Evolutionary conservation across 345 rosid species (phyloP), one percentile per base, ranked within the genome.

Genomic region (Pugionium cornutum): DNA sequence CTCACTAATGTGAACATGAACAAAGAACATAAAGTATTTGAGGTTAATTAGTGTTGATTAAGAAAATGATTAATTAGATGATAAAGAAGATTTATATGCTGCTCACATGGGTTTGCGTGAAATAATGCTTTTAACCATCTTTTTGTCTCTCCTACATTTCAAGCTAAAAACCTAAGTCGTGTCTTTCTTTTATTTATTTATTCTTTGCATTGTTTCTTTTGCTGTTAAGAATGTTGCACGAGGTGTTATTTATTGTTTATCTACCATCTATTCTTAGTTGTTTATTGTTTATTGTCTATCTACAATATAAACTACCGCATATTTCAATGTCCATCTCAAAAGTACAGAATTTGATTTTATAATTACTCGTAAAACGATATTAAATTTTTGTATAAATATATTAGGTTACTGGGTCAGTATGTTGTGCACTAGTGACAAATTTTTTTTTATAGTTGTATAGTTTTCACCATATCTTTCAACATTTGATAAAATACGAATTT

Each of bases 91-190:
- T 49, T 69, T 49, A 32, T 60, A 57, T 82, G 89, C 78, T 74
- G 66, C 66, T 58, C 89, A 79, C 84, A 85, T 81, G 83, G 79
- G 47, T 34, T 70, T 44, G 69, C 59, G 52, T 55, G 64, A 74
- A 70, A 75, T 53, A 67, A 76, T 75, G 62, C 54, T 72, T 78
- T 72, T 63, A 40, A 62, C n/a, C 53, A 61, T 56, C 52, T 56
- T 56, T 74, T 77, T 78, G 83, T 83, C 80, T 67, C 84, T 79
- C 72, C 69, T 69, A 73, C 29, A 25, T 46, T 62, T 53, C 58
- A 4, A 62, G 64, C 69, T 73, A 67, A 73, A 64, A 64, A 68
- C 68, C 77, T 74, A 72, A 77, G 41, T 72, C 66, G 80, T 77
- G 69, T 66, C 63, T 69, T 52, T 69, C 52, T 33, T 62, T 62